Conservation (phyloP, 371 early-diverging fungal genomes). For the Nematocida sp. region DNA sequence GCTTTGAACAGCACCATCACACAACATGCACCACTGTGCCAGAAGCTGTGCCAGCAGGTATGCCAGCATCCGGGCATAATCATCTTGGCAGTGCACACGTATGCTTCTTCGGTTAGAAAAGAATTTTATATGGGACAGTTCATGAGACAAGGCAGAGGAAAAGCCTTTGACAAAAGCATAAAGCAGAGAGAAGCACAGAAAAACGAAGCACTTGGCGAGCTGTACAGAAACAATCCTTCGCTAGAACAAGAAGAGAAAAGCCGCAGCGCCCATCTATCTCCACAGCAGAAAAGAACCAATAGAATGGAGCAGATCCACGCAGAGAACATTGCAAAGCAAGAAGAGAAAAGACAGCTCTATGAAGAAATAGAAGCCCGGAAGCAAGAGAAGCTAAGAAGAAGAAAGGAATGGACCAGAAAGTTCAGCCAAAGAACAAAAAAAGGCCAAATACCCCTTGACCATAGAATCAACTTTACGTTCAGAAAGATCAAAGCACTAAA, state of each 20-base stretch:
- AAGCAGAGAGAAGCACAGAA: neutral
- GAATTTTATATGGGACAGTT: neutral
- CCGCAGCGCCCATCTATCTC: neutral
- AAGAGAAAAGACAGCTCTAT: slow-evolving; percentile 5
- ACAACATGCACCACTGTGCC: too few relatives aligned
- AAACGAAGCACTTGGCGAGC: neutral
- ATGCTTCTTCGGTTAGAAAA: too few relatives aligned
- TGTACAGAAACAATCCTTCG: neutral
- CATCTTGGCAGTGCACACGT: too few relatives aligned
- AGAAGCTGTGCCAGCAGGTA: too few relatives aligned
- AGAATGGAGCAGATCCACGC: slow-evolving; percentile 15
- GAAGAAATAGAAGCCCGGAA: neutral
- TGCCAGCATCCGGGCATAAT: too few relatives aligned
- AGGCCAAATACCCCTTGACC: slow-evolving; percentile 46
- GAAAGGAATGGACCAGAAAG: slow-evolving; percentile 32
- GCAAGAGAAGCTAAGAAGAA: slow-evolving; percentile 19
- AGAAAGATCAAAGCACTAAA: slow-evolving; percentile 27
- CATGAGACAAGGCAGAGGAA: neutral
- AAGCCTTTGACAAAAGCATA: neutral
- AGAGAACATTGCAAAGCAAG: slow-evolving; percentile 15
- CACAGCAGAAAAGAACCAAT: neutral
- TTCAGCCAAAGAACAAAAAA: slow-evolving; percentile 37
- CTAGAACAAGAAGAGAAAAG: neutral
- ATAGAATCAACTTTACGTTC: slow-evolving; percentile 20
- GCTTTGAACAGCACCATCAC: too few relatives aligned